These are phyloP conservation scores for Bipolaris gigantea DNA, from an alignment of 2,329 filamentous ascomycete species.

Conservation along the genomic window DNA sequence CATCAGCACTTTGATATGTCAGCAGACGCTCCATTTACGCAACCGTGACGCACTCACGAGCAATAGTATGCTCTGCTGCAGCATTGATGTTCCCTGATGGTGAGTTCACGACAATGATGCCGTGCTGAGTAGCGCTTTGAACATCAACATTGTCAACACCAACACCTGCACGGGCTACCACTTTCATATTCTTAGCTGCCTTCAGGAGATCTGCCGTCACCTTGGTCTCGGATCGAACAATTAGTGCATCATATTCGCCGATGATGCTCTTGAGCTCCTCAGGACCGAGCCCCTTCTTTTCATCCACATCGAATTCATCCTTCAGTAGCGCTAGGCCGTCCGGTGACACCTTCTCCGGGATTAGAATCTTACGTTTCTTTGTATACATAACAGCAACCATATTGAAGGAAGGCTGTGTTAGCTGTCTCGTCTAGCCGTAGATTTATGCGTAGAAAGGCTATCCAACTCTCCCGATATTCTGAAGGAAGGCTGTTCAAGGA, in stretches of 20 bases:
- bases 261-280: conserved; percentile 69
- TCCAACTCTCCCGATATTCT: neutral
- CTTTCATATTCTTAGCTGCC: conserved; percentile 69
- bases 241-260: conserved; percentile 71
- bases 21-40: conserved; percentile 16
- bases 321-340: conserved; percentile 73
- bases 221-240: conserved; percentile 80
- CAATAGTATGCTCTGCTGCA: conserved; percentile 77
- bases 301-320: conserved; percentile 69
- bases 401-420: neutral
- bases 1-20: conserved; percentile 59
- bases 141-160: conserved; percentile 82
- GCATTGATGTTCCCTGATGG: conserved; percentile 80
- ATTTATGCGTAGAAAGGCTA: neutral
- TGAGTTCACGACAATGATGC: conserved; percentile 79
- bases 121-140: conserved; percentile 68
- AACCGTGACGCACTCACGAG: conserved; percentile 34
- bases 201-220: conserved; percentile 69
- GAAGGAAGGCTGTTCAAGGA: neutral
- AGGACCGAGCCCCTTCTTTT: conserved; percentile 62
- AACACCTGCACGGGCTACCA: conserved; percentile 79
- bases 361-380: conserved; percentile 61
- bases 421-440: neutral
- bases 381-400: conserved; percentile 39
- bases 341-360: conserved; percentile 78